Evolutionary conservation across 441 rosid genomes (phyloP), one percentile per base, ranked within the genome.

Genomic region (Populus tomentosa): DNA sequence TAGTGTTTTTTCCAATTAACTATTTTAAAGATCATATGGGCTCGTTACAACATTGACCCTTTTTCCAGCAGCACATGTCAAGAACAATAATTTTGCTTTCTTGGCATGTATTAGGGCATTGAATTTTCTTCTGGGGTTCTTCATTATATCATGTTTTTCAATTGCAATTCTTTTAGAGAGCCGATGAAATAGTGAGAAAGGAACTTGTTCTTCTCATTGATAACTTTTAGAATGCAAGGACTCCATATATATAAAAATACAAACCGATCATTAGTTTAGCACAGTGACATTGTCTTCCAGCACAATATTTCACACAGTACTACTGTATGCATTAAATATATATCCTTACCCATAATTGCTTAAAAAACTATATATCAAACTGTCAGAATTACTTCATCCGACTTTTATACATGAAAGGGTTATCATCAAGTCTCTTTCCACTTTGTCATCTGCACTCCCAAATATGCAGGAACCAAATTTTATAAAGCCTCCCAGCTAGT

Each of bases 11-110:
- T 77, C 69, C 67, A 70, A 42, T 69, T 42, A 61, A 4, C 28
- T 66, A 56, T 38, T 40, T 65, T 20, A 69, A 75, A 20, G 36
- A 24, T 21, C 30, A 24, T 7, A 46, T 7, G 73, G 36, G 30
- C n/a, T 68, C 9, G 13, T 16, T 20, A 23, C 23, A 26, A 23
- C 23, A 26, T 50, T 0, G 23, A 6, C 68, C 24, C 73, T 28
- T 30, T 71, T 70, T 40, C 64, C 24, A 0, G 24, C 46, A 69
- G 56, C 4, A 71, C 59, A 50, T 46, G 40, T 66, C 65, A 8
- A 64, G 50, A 16, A 10, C 76, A 71, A 77, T 77, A 67, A 78
- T 72, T 72, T 66, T 67, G 66, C 46, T 75, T 30, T 75, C 65
- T 10, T 67, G 50, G 73, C 68, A 69, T 16, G 33, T 9, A 46